Base-by-base conservation (phyloP, 2,329 filamentous ascomycete species). In the Penicillium decumbens region DNA sequence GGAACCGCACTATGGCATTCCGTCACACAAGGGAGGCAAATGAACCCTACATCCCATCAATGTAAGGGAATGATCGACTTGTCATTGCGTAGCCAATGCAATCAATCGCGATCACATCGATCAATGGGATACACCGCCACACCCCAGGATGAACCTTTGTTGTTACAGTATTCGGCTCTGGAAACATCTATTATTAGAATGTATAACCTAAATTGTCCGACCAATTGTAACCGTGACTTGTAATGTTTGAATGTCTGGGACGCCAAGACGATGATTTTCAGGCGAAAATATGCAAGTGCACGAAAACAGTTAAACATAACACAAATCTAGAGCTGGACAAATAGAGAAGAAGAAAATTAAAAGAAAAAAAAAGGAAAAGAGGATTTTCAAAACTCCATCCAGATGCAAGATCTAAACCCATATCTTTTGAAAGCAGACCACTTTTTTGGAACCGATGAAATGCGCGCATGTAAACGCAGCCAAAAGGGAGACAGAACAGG, bases 361-460 rank as follows among this genome's bases (percentile, higher is more conserved):
- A 40, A 23, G 43, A 41, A 32, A n/a, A n/a, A 24, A 18, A 3
- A 25, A n/a, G 24, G 44, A 25, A 40, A 37, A 32, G 12, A 28
- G 20, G 20, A 23, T 23, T 23, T 23, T 23, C 20, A 23, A 35
- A 54, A 53, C 44, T 40, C 47, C 48, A 38, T 48, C 46, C 53
- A 10, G 37, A 59, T 59, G 57, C 55, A 50, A 50, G 41, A 55
- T 37, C 40, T 39, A 41, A 30, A 43, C 46, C 45, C 47, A 45
- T 48, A 54, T 59, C 56, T 37, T 32, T 32, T 6, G 35, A 37
- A 41, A 48, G 13, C 6, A 18, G 15, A 33, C 27, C 41, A 20
- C 37, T 41, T 46, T 52, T 54, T 53, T 50, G 45, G 28, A 51
- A 51, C 47, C 49, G 41, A 47, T 51, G 53, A 47, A 55, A 58